Percentiles rank a stretch among this genome's conserved stretches.
Evolutionary conservation across 1,284 basidiomycete species (phyloP).

Genomic region (Melanopsichium pennsylvanicum): DNA sequence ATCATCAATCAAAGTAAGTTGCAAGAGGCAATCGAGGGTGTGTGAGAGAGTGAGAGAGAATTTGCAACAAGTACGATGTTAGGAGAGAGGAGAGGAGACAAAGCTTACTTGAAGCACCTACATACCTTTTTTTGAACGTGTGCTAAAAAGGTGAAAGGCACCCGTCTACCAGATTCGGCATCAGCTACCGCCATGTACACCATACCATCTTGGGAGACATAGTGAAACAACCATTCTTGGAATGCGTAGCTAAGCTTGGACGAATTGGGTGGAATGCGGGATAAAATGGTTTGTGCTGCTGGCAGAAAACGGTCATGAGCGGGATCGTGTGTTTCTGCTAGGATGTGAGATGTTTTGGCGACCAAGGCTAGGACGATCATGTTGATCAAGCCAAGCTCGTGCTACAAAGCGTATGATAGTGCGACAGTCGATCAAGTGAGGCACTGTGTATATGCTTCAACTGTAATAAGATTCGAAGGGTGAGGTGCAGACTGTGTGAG

Average conservation of each 20-base stretch:
- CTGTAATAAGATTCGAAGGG: too few relatives aligned
- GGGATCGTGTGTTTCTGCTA: conserved; percentile 55
- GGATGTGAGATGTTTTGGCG: conserved; percentile 46
- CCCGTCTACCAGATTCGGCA: conserved; percentile 76
- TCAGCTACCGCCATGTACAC: conserved; percentile 90
- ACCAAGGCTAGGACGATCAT: conserved; percentile 64
- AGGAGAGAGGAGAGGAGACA: neutral
- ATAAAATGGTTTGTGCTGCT: conserved; percentile 88
- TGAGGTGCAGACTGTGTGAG: too few relatives aligned
- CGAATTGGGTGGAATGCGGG: conserved; percentile 92
- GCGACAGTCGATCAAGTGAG: too few relatives aligned
- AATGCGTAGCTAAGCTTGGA: conserved; percentile 82
- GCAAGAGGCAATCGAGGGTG: too few relatives aligned
- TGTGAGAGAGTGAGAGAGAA: neutral
- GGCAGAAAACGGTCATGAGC: conserved; percentile 56
- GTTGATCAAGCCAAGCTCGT: neutral
- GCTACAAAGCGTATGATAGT: too few relatives aligned
- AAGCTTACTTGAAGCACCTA: too few relatives aligned
- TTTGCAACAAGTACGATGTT: neutral
- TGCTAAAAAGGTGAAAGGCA: conserved; percentile 91
- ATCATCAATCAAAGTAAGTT: too few relatives aligned
- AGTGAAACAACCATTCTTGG: conserved; percentile 89
- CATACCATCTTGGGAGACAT: conserved; percentile 72
- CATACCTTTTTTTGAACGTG: conserved; percentile 80
- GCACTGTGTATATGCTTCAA: too few relatives aligned